Base-by-base conservation (phyloP, 176 grass and related monocot species). In the Bromus sterilis region DNA sequence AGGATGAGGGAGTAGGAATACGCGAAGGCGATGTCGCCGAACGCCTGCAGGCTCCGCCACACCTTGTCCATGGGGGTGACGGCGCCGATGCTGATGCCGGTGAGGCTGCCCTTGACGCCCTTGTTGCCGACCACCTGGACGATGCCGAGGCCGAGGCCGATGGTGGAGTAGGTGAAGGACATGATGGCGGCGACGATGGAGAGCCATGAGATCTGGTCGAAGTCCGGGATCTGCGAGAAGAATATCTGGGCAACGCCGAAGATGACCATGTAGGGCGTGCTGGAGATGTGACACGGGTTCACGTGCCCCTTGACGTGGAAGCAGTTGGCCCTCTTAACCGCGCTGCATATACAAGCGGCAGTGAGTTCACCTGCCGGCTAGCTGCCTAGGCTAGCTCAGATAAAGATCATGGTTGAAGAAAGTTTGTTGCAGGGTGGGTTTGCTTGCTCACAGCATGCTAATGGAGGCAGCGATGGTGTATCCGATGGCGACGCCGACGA, bases 1-100 rank as follows among this genome's bases (percentile, higher is more conserved):
- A 99, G 91, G 79, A 99, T 96, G 68, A 99, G 85, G 0, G 97
- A 99, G 91, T 99, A 99, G 56, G 97, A 99, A 89, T 99, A 99
- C 20, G 97, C 97, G 76, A 96, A 99, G 40, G 97, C 97, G 62
- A 99, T 99, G 78, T 96, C 91, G 16, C 97, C 97, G 68, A 99
- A 99, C 20, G 97, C 97, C 87, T 99, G 97, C 55, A 99, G 90
- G 82, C 97, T 96, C 2, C 93, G 90, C 97, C 97, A 99, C 26
- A 99, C 89, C 82, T 99, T 99, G 83, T 95, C 93, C 10, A 81
- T 82, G 15, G 91, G 87, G 15, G 86, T 91, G 9, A 99, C 97
- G 3, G 16, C 83, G 31, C 93, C 96, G 44, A 99, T 85, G 87
- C 93, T 96, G 66, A 99, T 96, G 21, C 93, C 97, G 4, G 93